These are phyloP conservation scores for Chenopodium album DNA, from an alignment of 148 eudicot species.

Conservation along the genomic window DNA sequence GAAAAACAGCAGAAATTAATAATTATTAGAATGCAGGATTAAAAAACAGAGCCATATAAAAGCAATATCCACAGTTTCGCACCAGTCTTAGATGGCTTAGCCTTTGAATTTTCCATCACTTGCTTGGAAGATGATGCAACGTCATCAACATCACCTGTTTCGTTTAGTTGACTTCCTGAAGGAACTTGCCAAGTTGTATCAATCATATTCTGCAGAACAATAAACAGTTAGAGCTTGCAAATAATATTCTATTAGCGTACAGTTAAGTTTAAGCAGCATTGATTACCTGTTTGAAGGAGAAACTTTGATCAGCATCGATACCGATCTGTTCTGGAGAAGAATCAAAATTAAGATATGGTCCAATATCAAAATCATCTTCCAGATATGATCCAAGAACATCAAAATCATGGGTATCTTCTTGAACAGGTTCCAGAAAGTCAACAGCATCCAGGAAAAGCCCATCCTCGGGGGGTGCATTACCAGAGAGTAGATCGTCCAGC, in stretches of 20 bases:
- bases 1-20: neutral
- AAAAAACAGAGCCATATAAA: neutral
- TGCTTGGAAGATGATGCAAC: constrained; percentile 52
- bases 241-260: neutral
- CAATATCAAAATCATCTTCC: constrained; percentile 47
- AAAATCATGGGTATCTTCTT: constrained; percentile 45
- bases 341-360: constrained; percentile 40
- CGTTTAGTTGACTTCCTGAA: constrained; percentile 32
- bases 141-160: constrained; percentile 26
- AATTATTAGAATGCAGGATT: neutral
- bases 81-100: constrained; percentile 50
- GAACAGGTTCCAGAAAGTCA: constrained; percentile 50
- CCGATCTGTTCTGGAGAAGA: constrained; percentile 29
- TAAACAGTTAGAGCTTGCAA: constrained; percentile 8
- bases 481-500: constrained; percentile 50
- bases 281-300: constrained; percentile 43
- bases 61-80: neutral
- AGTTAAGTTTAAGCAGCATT: constrained; percentile 9
- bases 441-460: constrained; percentile 56
- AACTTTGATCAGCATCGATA: constrained; percentile 43
- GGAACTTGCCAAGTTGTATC: constrained; percentile 34
- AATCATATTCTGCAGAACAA: constrained; percentile 33
- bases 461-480: constrained; percentile 36
- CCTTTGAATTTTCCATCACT: constrained; percentile 24
- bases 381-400: constrained; percentile 50